These are phyloP conservation scores for Xylaria curta DNA, from an alignment of 495 filamentous ascomycete genomes.

Conservation along the genomic window DNA sequence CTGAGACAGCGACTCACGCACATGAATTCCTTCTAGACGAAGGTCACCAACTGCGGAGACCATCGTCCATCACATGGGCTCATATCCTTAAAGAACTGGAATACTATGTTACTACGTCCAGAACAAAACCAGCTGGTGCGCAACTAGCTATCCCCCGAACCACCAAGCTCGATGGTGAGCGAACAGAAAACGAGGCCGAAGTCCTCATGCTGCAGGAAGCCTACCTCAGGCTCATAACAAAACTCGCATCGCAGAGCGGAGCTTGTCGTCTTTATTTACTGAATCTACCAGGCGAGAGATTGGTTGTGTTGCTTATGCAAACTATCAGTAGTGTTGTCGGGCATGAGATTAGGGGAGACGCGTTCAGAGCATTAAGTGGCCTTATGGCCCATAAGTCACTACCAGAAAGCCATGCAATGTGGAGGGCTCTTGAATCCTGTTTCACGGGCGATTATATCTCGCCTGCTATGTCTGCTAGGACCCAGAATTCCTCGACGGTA, in stretches of 20 bases:
- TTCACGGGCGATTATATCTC: conserved; percentile 60
- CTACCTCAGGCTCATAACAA: conserved; percentile 84
- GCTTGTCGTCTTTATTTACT: conserved; percentile 73
- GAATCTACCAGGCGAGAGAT: conserved; percentile 63
- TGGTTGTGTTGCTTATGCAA: conserved; percentile 70
- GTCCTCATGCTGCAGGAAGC: conserved; percentile 90
- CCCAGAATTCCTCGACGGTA: conserved; percentile 24
- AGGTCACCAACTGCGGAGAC: conserved; percentile 74
- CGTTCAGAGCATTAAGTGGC: conserved; percentile 71
- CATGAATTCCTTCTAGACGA: conserved; percentile 93
- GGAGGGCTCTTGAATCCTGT: conserved; percentile 74
- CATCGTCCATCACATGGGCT: conserved; percentile 82
- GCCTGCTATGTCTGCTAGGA: conserved; percentile 36
- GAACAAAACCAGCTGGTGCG: conserved; percentile 63
- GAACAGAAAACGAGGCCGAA: conserved; percentile 78
- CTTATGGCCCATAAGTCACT: conserved; percentile 69
- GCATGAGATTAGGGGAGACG: conserved; percentile 74
- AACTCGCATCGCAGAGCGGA: conserved; percentile 72
- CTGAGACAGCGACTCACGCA: conserved; percentile 77
- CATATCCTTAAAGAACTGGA: conserved; percentile 91
- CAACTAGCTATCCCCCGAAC: conserved; percentile 63
- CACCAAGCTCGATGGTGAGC: conserved; percentile 60
- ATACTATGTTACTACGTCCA: conserved; percentile 72
- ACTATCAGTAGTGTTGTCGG: conserved; percentile 73
- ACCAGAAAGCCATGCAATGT: conserved; percentile 67